Evolutionary conservation across 2,329 filamentous ascomycete genomes (phyloP).

Genomic region (Neofusicoccum parvum): DNA sequence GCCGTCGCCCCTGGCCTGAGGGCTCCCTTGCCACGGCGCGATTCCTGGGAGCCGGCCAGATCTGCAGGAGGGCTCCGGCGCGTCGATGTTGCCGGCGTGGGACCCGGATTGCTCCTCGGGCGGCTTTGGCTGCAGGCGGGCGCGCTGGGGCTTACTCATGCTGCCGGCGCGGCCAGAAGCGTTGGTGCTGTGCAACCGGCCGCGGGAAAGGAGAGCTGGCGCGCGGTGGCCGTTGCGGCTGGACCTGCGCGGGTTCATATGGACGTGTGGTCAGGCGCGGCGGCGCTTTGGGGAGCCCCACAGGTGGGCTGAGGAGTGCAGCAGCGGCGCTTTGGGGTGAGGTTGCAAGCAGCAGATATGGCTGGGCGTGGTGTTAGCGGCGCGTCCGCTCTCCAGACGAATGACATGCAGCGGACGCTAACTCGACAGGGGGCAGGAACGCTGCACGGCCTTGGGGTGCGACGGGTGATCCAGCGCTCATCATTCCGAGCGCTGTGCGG

Average conservation of each 20-base stretch:
- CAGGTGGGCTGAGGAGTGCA: conserved; percentile 15
- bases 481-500: conserved; percentile 3
- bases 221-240: not conserved
- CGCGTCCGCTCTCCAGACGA: not conserved
- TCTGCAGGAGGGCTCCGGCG: not conserved
- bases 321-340: not conserved
- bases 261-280: no score
- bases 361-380: conserved; percentile 5
- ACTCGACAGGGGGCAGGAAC: conserved; percentile 4
- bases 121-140: no score
- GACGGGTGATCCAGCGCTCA: conserved; percentile 7
- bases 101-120: not conserved
- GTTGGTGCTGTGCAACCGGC: not conserved
- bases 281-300: not conserved
- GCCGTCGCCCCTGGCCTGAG: not conserved
- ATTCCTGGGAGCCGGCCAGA: not conserved
- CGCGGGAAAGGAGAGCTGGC: not conserved
- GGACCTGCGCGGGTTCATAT: not conserved
- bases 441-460: conserved; percentile 8
- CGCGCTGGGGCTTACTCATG: not conserved
- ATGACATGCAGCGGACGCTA: conserved; percentile 19
- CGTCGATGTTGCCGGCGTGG: not conserved
- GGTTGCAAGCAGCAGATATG: conserved; percentile 6
- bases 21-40: not conserved
- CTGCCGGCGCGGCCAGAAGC: not conserved